Conservation (phyloP, 768 basidiomycete genomes). For the Ramaria rubella region DNA sequence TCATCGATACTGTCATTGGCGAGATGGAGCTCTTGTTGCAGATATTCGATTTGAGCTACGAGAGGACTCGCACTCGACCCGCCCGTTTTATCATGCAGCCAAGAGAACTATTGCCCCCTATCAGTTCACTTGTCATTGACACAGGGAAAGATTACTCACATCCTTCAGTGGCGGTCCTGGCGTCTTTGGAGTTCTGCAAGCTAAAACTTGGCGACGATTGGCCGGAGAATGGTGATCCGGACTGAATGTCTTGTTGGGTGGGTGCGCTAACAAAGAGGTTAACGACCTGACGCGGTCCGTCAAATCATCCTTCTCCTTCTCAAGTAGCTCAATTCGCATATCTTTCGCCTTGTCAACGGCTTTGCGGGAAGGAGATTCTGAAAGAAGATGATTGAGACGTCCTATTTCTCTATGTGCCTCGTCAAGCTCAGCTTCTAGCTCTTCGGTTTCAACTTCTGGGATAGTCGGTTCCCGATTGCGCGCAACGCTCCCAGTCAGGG, state of each 20-base stretch:
- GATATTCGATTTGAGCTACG: slow-evolving; percentile 61
- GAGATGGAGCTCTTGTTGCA: slow-evolving; percentile 67
- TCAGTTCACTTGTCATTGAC: not conserved
- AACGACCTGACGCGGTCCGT: slow-evolving; percentile 60
- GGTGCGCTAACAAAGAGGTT: slow-evolving; percentile 46
- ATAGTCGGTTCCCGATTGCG: slow-evolving; percentile 38
- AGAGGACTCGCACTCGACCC: slow-evolving; percentile 45
- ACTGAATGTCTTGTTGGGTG: slow-evolving; percentile 44
- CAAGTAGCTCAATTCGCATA: slow-evolving; percentile 64
- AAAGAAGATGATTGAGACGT: slow-evolving; percentile 55
- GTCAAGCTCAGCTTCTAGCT: slow-evolving; percentile 70
- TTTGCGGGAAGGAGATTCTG: slow-evolving; percentile 67
- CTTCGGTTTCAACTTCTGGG: slow-evolving; percentile 53
- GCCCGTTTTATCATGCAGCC: slow-evolving; percentile 63
- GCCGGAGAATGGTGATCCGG: slow-evolving; percentile 58
- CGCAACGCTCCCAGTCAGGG: slow-evolving; percentile 32
- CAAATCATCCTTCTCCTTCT: slow-evolving; percentile 71
- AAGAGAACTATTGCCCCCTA: slow-evolving; percentile 48
- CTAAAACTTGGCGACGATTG: slow-evolving; percentile 64
- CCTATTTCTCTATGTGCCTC: slow-evolving; percentile 72
- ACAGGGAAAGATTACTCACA: slow-evolving; percentile 38
- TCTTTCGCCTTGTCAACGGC: slow-evolving; percentile 77
- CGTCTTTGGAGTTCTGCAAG: slow-evolving; percentile 63
- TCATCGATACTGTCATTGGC: slow-evolving; percentile 86
- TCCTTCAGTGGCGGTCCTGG: slow-evolving; percentile 75